A percentile compares a stretch with the other conserved stretches of the same genome.
Evolutionary conservation across 192 early-diverging fungal species (phyloP).

Genomic region (Coemansia sp.): DNA sequence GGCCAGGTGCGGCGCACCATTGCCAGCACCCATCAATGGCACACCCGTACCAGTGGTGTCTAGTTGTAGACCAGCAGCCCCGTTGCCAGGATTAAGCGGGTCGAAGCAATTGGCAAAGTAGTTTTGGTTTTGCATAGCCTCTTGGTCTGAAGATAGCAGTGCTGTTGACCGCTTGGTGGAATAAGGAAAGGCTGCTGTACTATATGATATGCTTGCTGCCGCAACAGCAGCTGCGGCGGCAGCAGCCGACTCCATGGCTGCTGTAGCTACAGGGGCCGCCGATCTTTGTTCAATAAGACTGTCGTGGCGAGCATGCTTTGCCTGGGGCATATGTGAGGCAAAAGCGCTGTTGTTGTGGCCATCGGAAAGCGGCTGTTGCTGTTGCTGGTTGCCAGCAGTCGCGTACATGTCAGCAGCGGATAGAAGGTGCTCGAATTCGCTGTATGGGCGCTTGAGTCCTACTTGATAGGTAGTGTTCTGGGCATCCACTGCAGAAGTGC

Average conservation of each 20-base stretch:
- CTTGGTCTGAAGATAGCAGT: not conserved
- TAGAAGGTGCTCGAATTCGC: slow-evolving; percentile 40
- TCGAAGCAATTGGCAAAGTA: slow-evolving; percentile 22
- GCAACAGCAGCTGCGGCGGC: slow-evolving; percentile 23
- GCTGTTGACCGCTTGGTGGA: slow-evolving; percentile 13
- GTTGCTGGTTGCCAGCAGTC: not conserved
- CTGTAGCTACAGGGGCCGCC: not conserved
- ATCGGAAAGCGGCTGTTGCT: too few relatives aligned
- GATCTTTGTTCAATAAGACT: slow-evolving; percentile 10
- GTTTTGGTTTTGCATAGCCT: not conserved
- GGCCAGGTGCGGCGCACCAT: not conserved
- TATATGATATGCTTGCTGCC: slow-evolving; percentile 26
- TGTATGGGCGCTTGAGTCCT: slow-evolving; percentile 36
- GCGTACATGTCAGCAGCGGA: slow-evolving; percentile 39
- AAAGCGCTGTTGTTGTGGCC: slow-evolving; percentile 4
- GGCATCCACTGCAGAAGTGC: not conserved
- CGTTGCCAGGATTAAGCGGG: slow-evolving; percentile 18
- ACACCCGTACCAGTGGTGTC: slow-evolving; percentile 6
- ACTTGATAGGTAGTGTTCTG: slow-evolving; percentile 32
- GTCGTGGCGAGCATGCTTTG: slow-evolving; percentile 33
- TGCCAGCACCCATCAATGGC: slow-evolving; percentile 10
- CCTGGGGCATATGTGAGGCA: slow-evolving; percentile 4
- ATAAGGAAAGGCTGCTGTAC: slow-evolving; percentile 7
- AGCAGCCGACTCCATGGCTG: slow-evolving; percentile 18
- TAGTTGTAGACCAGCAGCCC: too few relatives aligned